Evolutionary conservation across 805 yeast genomes (phyloP).

Genomic region (Schwanniomyces polymorphus): DNA sequence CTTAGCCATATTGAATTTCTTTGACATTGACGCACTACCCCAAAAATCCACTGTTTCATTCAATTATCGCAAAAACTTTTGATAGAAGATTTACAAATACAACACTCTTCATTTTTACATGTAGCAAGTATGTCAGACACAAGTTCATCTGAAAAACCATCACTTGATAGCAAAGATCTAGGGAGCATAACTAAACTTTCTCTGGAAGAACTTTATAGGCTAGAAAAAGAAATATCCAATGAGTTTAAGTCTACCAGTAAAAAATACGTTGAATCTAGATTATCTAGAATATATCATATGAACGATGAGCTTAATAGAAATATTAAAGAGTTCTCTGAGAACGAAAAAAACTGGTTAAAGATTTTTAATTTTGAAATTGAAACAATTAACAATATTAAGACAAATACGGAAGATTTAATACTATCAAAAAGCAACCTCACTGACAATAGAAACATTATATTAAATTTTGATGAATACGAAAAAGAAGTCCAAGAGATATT

Average conservation of each 20-base stretch:
- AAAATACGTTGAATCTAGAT: conserved; percentile 26
- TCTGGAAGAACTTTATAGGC: conserved; percentile 20
- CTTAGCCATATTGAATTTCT: not conserved
- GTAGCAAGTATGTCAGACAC: not conserved
- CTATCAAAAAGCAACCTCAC: conserved; percentile 11
- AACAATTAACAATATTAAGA: conserved; percentile 29
- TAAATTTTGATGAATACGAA: conserved; percentile 25
- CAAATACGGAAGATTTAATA: conserved; percentile 30
- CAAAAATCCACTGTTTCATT: not conserved
- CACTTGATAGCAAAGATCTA: conserved; percentile 1
- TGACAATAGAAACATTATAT: conserved; percentile 13
- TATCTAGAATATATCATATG: conserved; percentile 26
- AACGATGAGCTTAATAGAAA: conserved; percentile 21
- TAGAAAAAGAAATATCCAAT: conserved; percentile 16
- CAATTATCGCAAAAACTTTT: conserved; percentile 4
- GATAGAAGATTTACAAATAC: not conserved
- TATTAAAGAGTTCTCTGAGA: conserved; percentile 22
- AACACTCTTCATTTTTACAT: not conserved
- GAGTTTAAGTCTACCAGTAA: conserved; percentile 26
- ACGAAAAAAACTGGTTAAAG: conserved; percentile 33
- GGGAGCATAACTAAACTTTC: conserved; percentile 17
- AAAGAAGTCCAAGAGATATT: conserved; percentile 29
- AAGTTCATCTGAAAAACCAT: not conserved
- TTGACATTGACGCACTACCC: not conserved
- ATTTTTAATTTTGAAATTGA: conserved; percentile 34